Conservation (phyloP, 1,284 basidiomycete genomes). For the Sphagnurus paluster region DNA sequence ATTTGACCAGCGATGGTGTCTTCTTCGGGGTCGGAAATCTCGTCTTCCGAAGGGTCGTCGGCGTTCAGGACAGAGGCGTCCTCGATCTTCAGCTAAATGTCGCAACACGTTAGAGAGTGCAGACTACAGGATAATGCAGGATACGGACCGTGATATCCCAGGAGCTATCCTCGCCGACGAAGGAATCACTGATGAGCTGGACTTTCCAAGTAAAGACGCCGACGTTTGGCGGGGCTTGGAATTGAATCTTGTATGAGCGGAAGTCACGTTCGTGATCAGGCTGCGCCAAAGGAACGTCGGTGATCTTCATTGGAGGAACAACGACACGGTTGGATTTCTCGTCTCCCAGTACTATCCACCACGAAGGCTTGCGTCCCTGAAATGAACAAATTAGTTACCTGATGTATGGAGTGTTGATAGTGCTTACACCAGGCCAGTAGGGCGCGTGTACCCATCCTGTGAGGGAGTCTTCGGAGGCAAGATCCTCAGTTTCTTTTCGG, state of each 20-base stretch:
- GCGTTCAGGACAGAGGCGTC: constrained; percentile 58
- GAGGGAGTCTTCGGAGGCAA: constrained; percentile 38
- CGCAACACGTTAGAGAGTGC: constrained; percentile 2
- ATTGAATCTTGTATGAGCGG: constrained; percentile 87
- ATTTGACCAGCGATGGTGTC: constrained; percentile 97
- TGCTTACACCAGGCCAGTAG: constrained; percentile 81
- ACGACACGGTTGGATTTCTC: constrained; percentile 89
- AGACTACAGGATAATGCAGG: constrained; percentile 3
- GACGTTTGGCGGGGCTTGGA: constrained; percentile 89
- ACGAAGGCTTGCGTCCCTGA: constrained; percentile 84
- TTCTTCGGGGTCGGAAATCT: constrained; percentile 96
- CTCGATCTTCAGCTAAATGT: constrained; percentile 80
- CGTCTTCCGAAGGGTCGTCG: constrained; percentile 77
- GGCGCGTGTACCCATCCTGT: constrained; percentile 86
- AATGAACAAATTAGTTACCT: constrained; percentile 3
- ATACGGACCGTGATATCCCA: constrained; percentile 69
- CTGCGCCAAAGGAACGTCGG: constrained; percentile 74
- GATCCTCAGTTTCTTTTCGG: constrained; percentile 64
- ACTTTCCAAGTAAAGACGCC: constrained; percentile 92
- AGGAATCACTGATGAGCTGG: constrained; percentile 85
- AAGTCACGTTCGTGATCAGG: constrained; percentile 63
- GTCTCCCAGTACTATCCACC: constrained; percentile 92
- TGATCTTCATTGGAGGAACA: constrained; percentile 86
- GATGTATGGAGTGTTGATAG: constrained; percentile 6
- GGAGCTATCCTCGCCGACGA: constrained; percentile 80